Evolutionary conservation across 164 flowering plant genomes (phyloP), one percentile per base, ranked within the genome.

Genomic region (Echeveria elegans): DNA sequence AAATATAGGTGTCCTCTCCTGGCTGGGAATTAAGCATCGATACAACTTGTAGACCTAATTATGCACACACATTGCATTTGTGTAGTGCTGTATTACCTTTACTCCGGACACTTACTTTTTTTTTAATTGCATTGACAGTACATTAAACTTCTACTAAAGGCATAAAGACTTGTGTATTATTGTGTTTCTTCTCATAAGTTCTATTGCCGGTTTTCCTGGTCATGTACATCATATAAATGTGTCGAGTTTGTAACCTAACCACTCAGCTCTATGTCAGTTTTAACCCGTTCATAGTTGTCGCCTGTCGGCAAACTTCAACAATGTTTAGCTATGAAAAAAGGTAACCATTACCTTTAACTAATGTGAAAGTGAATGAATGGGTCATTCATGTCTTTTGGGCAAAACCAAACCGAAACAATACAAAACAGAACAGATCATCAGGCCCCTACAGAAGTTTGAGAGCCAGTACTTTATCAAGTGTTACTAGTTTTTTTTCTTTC

Each of bases 371-470:
- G n/a, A n/a, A n/a, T n/a, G n/a, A n/a, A n/a, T n/a, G n/a, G n/a
- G 61, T 26, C 32, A 26, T 56, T 26, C 32, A 56, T 56, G 61
- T 14, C 61, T 53, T 53, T 53, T 53, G 30, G 11, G 30, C 30
- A 11, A 28, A 56, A 28, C 61, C 19, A 28, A 56, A 56, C 32
- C 32, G 31, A 56, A 56, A 28, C 18, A 28, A 56, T 26, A 52
- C 58, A 52, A 52, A 52, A n/a, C 28, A 26, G 61, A 56, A 56
- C 61, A 56, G 32, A 56, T 56, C 61, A 56, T 8, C 58, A 52
- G 30, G 32, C 26, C 61, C 61, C 61, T 56, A 56, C 59, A 56
- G 56, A 50, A 2, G 11, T 4, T 14, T 7, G 32, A 32, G 32
- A 56, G 28, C 29, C 29, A 8, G 24, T 21, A 23, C 19, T 43